Evolutionary conservation across 202 grass and related monocot genomes (phyloP).

Genomic region (Panicum hallii): DNA sequence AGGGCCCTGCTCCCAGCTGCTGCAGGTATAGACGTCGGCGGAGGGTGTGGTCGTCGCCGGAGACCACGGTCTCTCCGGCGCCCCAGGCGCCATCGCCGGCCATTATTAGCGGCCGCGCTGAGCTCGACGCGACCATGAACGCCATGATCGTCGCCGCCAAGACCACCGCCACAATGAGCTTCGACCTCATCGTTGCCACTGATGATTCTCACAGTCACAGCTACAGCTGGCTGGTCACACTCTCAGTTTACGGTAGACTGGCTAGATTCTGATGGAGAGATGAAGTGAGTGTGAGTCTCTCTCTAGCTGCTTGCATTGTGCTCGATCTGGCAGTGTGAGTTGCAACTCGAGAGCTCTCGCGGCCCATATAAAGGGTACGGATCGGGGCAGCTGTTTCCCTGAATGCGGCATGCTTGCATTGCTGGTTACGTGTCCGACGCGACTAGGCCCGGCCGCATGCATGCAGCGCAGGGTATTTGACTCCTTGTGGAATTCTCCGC

Average conservation of each 20-base stretch:
- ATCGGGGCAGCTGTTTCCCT: not conserved
- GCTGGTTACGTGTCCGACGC: constrained; percentile 43
- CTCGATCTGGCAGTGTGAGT: not conserved
- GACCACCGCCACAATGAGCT: not conserved
- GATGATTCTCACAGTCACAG: not conserved
- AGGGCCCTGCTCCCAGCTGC: constrained; percentile 31
- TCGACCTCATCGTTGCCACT: not conserved
- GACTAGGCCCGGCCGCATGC: not conserved
- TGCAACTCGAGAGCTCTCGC: not conserved
- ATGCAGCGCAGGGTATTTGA: not conserved
- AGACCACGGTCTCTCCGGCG: not conserved
- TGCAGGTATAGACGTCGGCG: constrained; percentile 31
- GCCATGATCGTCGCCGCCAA: constrained; percentile 15
- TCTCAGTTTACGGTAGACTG: not conserved
- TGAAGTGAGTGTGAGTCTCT: not conserved
- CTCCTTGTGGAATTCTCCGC: not conserved
- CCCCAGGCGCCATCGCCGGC: no score
- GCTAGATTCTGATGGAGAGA: not conserved
- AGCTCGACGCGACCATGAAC: constrained; percentile 16
- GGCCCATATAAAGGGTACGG: constrained; percentile 3
- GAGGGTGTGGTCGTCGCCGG: not conserved
- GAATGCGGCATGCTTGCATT: not conserved
- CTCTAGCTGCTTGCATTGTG: not conserved
- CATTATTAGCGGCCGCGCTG: not conserved
- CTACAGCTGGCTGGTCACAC: not conserved